Evolutionary conservation across 805 yeast genomes (phyloP), one percentile per base, ranked within the genome.

Genomic region (Suhomyces pyralidae): DNA sequence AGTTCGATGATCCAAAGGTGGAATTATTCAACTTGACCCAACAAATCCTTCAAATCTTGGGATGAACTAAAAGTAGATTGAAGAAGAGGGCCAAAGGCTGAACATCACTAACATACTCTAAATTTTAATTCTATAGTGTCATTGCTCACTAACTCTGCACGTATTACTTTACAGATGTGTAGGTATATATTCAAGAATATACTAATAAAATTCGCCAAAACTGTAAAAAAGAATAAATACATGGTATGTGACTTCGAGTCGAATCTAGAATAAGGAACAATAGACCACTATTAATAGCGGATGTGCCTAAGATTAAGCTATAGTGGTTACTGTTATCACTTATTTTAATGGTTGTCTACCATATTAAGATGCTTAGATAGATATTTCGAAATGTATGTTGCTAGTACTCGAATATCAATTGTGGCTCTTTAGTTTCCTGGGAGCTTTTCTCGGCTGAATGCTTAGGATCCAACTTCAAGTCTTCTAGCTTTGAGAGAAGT

Each of bases 11-110:
- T 61, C 86, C 88, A 42, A 82, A 82, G 61, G 78, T 80, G 48
- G 88, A 84, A 65, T 72, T 84, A 60, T 83, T 81, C 67, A 83
- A 82, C 62, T 79, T 84, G 63, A 83, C 88, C 8, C 87, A 83
- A 64, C 88, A 84, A 69, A 84, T 84, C 50, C 74, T 84, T 61
- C 86, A 83, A 62, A 76, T 75, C 36, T 68, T 76, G 57, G 79
- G 79, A 26, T 75, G 51, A 26, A 26, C 12, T 26, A 9, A 7
- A 7, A 58, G 17, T 17, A 30, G 1, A 2, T 20, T 17, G 42
- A 38, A 17, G 42, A 38, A 10, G 6, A 38, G 42, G 24, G 42
- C 42, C 42, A 17, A 38, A 17, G n/a, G 24, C 42, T 28, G 24
- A 19, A 17, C 42, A n/a, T 38, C 24, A 38, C 42, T 45, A 42